Evolutionary conservation across 495 filamentous ascomycete genomes (phyloP), one percentile per base, ranked within the genome.

Genomic region (Annulohypoxylon nitens): DNA sequence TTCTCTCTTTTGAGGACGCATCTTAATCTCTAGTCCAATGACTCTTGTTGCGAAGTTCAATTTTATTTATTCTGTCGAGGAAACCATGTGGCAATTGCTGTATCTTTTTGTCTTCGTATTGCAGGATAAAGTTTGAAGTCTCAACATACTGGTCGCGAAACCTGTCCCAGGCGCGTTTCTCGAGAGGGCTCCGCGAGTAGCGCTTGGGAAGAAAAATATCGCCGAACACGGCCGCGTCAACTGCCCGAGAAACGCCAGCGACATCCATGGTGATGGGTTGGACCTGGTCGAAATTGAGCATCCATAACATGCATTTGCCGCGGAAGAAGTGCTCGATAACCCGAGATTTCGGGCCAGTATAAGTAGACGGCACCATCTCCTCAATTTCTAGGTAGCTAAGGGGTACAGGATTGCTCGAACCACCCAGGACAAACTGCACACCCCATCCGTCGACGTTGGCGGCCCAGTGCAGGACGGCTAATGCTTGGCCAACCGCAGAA

Each of bases 241-340:
- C 60, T 3, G 72, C 72, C 43, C 58, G n/a, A 2, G 41, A 53
- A 18, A 79, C 78, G 3, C 78, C 76, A 14, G 33, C 63, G 33
- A 74, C 54, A 37, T 79, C 66, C 57, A 78, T 51, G 0, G 66
- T 77, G 2, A 79, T 75, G 0, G 3, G n/a, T 34, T 63, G 53
- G 25, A 78, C 78, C 25, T 76, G 76, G 51, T 78, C 78, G 41
- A 78, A 79, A 14, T 79, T 76, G 0, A 79, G 58, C 6, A 79
- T 8, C 58, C 64, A 79, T 8, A 79, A 64, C 67, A 74, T 69
- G 0, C 66, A 74, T 3, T 18, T 54, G 4, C 71, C 55, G 4
- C 33, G 18, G 23, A 68, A 74, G 34, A 75, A 75, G 39, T 75
- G 68, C 2, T 73, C 59, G 11, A 34, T 23, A 0, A 43, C 1